phyloP scores from a whole-genome alignment of 257 asterid species.

The Lantana camara region DNA sequence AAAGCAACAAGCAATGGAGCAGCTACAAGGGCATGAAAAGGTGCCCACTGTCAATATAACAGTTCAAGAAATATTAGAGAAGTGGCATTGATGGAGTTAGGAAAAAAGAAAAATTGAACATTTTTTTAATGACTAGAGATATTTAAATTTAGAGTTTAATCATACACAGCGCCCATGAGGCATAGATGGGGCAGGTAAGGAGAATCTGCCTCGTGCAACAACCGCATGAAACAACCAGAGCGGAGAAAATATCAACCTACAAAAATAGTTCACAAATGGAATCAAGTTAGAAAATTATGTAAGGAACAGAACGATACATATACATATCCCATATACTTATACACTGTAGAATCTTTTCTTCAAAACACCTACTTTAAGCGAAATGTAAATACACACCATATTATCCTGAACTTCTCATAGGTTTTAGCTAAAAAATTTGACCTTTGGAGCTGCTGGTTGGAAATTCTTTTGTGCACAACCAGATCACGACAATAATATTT shows the following conservation, averaged over 20 bases:
- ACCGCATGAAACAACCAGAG: conserved; percentile 94
- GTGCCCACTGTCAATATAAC: conserved; percentile 86
- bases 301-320: not conserved
- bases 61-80: conserved; percentile 26
- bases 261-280: conserved; percentile 16
- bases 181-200: conserved; percentile 96
- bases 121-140: not conserved
- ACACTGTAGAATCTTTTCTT: not conserved
- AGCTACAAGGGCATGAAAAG: conserved; percentile 85
- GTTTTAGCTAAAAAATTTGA: not conserved
- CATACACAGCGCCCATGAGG: conserved; percentile 94
- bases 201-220: conserved; percentile 96
- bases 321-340: not conserved
- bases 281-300: conserved; percentile 4
- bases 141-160: conserved; percentile 18
- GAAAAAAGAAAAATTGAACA: not conserved
- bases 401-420: not conserved
- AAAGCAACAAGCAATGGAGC: conserved; percentile 90
- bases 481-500: not conserved
- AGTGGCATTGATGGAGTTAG: conserved; percentile 5
- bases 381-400: not conserved
- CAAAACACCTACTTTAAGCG: not conserved
- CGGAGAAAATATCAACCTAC: conserved; percentile 82
- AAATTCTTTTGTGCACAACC: conserved; percentile 3
- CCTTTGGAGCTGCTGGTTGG: not conserved